phyloP scores from a whole-genome alignment of 1,284 basidiomycete species.

The Tremellales sp. region DNA sequence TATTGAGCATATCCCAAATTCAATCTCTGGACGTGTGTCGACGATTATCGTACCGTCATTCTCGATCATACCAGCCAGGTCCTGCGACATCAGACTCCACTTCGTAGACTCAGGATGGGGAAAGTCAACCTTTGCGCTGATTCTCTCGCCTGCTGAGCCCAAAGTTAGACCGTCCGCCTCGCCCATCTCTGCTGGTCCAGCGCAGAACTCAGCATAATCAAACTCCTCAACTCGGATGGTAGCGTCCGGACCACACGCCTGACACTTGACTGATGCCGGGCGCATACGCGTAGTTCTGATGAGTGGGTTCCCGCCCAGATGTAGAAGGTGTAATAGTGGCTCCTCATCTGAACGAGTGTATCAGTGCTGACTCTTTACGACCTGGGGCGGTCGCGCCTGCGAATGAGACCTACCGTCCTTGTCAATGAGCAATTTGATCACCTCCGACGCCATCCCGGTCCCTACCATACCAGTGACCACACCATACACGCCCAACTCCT shows the following conservation, averaged over 20 bases:
- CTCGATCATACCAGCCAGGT: slow-evolving; percentile 11
- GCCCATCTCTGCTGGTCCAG: slow-evolving; percentile 50
- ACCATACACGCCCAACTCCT: slow-evolving; percentile 87
- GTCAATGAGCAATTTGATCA: slow-evolving; percentile 75
- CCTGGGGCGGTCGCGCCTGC: no score
- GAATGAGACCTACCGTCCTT: slow-evolving; percentile 58
- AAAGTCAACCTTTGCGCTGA: slow-evolving; percentile 20
- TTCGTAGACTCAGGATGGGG: not conserved
- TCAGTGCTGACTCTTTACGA: not conserved
- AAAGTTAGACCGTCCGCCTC: slow-evolving; percentile 19
- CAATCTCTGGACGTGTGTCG: slow-evolving; percentile 75
- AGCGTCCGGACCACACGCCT: slow-evolving; percentile 32
- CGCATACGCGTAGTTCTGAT: slow-evolving; percentile 81
- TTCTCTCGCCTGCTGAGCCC: slow-evolving; percentile 38
- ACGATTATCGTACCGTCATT: slow-evolving; percentile 52
- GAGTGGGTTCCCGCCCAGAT: slow-evolving; percentile 51
- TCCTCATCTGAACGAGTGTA: slow-evolving; percentile 13
- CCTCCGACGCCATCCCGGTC: slow-evolving; percentile 82
- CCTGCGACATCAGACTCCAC: slow-evolving; percentile 12
- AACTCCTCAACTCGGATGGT: slow-evolving; percentile 31
- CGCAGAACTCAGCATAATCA: slow-evolving; percentile 73
- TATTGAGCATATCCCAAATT: slow-evolving; percentile 83
- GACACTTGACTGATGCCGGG: slow-evolving; percentile 47
- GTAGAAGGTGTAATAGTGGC: slow-evolving; percentile 28
- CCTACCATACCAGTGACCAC: slow-evolving; percentile 88